Percentiles rank a stretch among this genome's conserved stretches.
phyloP scores from a whole-genome alignment of 768 basidiomycete species.

The Multifurca ochricompacta region DNA sequence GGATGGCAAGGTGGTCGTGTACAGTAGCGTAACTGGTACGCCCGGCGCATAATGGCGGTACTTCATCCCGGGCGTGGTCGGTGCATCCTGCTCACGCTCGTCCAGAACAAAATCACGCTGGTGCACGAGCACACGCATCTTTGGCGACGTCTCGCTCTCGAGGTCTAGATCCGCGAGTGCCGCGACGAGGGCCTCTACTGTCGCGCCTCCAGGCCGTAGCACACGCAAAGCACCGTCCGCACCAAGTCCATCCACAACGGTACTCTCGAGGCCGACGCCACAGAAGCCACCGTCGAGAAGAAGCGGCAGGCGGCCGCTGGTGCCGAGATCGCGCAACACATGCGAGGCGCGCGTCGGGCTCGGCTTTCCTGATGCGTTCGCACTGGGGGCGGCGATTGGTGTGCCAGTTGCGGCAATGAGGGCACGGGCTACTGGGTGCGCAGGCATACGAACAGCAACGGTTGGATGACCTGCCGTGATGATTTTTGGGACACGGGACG shows the following conservation, averaged over 20 bases:
- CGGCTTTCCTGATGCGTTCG: conserved; percentile 90
- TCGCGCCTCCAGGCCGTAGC: conserved; percentile 86
- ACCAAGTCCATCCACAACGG: conserved; percentile 84
- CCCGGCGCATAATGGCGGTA: conserved; percentile 94
- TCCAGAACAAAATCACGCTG: conserved; percentile 64
- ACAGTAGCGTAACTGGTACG: conserved; percentile 74
- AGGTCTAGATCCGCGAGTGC: conserved; percentile 36
- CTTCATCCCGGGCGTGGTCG: conserved; percentile 98
- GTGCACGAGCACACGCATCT: conserved; percentile 57
- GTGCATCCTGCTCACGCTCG: conserved; percentile 59
- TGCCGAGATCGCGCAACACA: conserved; percentile 69
- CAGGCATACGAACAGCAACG: conserved; percentile 90
- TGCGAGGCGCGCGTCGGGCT: conserved; percentile 88
- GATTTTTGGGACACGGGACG: conserved; percentile 53
- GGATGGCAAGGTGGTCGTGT: conserved; percentile 41
- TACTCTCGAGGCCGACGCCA: conserved; percentile 88
- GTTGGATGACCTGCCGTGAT: conserved; percentile 75
- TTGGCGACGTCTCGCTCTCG: conserved; percentile 2
- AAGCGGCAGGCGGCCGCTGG: conserved; percentile 48
- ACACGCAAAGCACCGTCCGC: conserved; percentile 71
- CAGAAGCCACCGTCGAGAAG: conserved; percentile 93
- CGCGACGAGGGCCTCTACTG: conserved; percentile 74
- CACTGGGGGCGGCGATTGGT: conserved; percentile 91
- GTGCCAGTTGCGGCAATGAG: conserved; percentile 67
- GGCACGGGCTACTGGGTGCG: conserved; percentile 86